These are phyloP conservation scores for Cystofilobasidium macerans DNA, from an alignment of 768 basidiomycete species.

Conservation along the genomic window DNA sequence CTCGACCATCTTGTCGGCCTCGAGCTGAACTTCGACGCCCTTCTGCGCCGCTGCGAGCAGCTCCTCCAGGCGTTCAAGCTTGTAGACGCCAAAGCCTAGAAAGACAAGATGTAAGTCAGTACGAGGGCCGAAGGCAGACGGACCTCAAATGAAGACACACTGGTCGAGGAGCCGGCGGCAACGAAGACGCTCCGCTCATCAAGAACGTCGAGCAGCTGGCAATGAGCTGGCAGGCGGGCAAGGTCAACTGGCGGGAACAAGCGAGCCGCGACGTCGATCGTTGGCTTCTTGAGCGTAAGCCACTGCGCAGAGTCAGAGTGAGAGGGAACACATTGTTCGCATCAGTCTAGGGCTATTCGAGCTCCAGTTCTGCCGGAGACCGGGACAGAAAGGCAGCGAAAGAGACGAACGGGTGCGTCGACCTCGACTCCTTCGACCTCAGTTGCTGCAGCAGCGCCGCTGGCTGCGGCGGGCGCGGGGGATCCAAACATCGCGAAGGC, in stretches of 20 bases:
- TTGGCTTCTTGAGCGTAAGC: conserved; percentile 23
- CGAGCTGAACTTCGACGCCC: conserved; percentile 3
- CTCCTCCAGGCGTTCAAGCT: conserved; percentile 21
- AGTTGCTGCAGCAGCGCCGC: not conserved
- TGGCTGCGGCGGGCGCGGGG: not conserved
- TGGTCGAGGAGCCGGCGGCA: conserved; percentile 2
- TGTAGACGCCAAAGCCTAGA: conserved; percentile 31
- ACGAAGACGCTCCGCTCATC: conserved; percentile 8
- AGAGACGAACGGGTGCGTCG: conserved; percentile 22
- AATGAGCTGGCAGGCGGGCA: conserved; percentile 4
- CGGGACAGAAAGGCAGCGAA: not conserved
- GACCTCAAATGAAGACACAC: conserved; percentile 7
- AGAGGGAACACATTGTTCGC: not conserved
- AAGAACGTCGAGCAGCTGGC: conserved; percentile 22
- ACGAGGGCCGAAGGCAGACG: not conserved
- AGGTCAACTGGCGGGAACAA: conserved; percentile 12
- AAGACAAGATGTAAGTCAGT: not conserved
- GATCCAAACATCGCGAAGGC: not conserved
- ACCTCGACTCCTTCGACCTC: conserved; percentile 23
- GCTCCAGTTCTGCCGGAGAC: not conserved
- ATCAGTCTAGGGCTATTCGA: not conserved
- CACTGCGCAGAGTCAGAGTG: conserved; percentile 3
- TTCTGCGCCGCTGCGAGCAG: conserved; percentile 3
- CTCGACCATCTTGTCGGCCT: conserved; percentile 10
- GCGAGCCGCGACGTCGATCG: conserved; percentile 18